Evolutionary conservation across 2,329 filamentous ascomycete species (phyloP).

Genomic region (Aspergillus calidoustus): DNA sequence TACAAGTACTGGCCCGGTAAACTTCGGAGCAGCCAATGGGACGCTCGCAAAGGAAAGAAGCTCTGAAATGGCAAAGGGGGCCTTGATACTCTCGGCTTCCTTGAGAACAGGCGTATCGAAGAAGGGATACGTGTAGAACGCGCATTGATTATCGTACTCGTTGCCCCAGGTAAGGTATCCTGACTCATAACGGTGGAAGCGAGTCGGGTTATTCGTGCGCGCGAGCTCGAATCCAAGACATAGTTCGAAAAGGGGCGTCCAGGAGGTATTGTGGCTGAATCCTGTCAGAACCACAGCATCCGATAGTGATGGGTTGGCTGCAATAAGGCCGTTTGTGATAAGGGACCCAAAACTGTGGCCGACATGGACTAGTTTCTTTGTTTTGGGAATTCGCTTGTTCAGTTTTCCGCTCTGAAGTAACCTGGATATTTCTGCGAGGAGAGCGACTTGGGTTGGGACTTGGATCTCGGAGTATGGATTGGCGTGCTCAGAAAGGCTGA

Average conservation of each 20-base stretch:
- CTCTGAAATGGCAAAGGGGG: neutral
- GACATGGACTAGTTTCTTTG: neutral
- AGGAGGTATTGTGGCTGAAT: neutral
- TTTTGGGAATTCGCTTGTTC: neutral
- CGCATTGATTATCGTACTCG: neutral
- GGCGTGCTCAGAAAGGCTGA: neutral
- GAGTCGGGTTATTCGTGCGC: neutral
- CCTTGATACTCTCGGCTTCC: neutral
- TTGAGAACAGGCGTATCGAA: neutral
- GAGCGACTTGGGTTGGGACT: neutral
- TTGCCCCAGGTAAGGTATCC: neutral
- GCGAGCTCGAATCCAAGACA: neutral
- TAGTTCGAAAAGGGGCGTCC: neutral
- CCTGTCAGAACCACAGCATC: neutral
- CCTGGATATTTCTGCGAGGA: neutral
- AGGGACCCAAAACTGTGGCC: neutral
- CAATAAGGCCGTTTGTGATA: neutral
- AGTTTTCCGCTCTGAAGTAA: neutral
- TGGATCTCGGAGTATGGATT: neutral
- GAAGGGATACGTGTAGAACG: neutral
- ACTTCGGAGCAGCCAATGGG: neutral
- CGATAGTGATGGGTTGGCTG: neutral
- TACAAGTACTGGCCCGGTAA: neutral
- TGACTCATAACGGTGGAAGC: neutral
- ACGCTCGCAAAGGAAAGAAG: neutral